phyloP scores from a whole-genome alignment of 306 rosid species.

The Crataegus laevigata region DNA sequence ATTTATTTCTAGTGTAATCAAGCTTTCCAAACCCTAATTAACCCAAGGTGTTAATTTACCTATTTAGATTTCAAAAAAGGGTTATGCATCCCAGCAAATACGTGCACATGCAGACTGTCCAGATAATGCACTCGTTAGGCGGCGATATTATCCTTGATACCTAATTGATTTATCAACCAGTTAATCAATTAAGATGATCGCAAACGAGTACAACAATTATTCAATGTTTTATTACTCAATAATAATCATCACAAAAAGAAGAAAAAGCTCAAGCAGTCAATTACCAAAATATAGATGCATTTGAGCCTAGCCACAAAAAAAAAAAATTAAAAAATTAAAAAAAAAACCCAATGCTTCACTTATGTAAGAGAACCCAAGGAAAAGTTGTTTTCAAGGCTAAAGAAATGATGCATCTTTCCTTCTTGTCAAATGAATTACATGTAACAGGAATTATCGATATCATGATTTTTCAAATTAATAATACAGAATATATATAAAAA shows the following conservation, averaged over 20 bases:
- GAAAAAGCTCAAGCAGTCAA: background rate
- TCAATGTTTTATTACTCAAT: background rate
- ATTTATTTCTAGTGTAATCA: too few species aligned
- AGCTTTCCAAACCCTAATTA: background rate
- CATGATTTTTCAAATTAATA: too few species aligned
- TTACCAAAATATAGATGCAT: constrained; percentile 34
- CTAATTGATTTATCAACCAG: background rate
- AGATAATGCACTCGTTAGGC: background rate
- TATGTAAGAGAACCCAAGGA: background rate
- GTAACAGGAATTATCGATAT: too few species aligned
- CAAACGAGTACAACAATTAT: background rate
- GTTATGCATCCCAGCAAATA: background rate
- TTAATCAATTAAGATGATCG: background rate
- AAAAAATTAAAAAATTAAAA: too few species aligned
- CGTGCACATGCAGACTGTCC: background rate
- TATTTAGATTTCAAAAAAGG: background rate
- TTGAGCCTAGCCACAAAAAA: constrained; percentile 40
- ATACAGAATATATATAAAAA: too few species aligned
- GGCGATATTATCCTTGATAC: background rate
- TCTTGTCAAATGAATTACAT: background rate
- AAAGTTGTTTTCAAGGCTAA: background rate
- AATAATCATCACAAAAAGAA: constrained; percentile 1
- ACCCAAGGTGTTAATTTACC: background rate
- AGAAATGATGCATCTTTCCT: background rate
- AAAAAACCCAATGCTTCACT: background rate